Base-by-base conservation (phyloP, 2,329 filamentous ascomycete genomes). In the Cadophora sp. region DNA sequence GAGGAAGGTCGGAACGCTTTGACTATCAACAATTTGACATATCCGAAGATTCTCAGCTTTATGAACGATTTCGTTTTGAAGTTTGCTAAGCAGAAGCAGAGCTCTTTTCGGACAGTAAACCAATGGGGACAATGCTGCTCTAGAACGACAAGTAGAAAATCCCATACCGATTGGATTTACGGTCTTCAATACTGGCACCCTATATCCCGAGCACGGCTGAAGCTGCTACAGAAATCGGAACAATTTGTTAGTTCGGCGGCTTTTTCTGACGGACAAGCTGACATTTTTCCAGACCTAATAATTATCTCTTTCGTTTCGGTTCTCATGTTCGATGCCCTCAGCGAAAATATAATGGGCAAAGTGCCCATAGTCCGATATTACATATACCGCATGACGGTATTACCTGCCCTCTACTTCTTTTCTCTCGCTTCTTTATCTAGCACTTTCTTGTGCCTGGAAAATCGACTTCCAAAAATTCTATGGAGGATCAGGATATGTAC, bases 241-340 rank as follows among this genome's bases (percentile, higher is more conserved):
- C 71, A 7, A 72, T 72, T 29, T 71, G 69, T 71, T 66, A 29
- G 71, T 53, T 26, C 27, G 7, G n/a, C 19, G 11, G 34, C 11
- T 27, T 24, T 9, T 4, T n/a, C 1, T 24, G 6, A 29, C 26
- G 48, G 9, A 51, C 8, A 7, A 31, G 14, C 62, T 68, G 51
- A 65, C 34, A 8, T 14, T 12, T 12, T n/a, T 46, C 0, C 29
- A 72, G 71, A 72, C 56, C 66, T 72, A 0, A 72, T 71, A 1
- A 72, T 72, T 3, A 69, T 72, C 8, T 71, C 69, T 16, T 72
- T 72, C 31, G 65, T 72, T 4, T 72, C 71, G 24, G 64, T 72
- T 37, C 66, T 72, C 34, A 68, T 71, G 69, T 72, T 71, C 51
- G 58, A 58, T 37, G 60, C 64, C 22, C 66, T 71, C 24, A 69